phyloP scores from a whole-genome alignment of 345 rosid genomes.

The Brassica cretica region DNA sequence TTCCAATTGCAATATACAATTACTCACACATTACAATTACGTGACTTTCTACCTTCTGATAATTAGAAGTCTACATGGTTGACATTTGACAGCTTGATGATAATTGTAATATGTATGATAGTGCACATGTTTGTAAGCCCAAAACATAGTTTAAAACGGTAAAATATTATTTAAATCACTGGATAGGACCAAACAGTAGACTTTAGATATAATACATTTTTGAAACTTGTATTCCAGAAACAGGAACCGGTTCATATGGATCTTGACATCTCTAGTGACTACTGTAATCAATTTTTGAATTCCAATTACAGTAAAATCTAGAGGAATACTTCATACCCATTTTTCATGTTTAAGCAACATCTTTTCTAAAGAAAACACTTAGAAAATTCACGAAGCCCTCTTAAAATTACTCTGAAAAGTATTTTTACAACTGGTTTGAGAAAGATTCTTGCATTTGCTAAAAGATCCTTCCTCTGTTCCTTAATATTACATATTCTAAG shows the following conservation, averaged over 20 bases:
- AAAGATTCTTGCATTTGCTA: background rate
- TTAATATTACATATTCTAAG: no score
- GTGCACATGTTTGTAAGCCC: background rate
- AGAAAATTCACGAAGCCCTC: background rate
- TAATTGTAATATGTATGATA: background rate
- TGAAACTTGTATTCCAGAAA: background rate
- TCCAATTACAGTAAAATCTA: background rate
- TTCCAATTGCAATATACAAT: background rate
- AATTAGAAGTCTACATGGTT: background rate
- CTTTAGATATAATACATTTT: background rate
- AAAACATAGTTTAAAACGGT: background rate
- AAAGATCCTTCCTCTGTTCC: background rate
- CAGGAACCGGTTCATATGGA: conserved; percentile 1
- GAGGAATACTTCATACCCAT: background rate
- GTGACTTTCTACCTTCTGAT: background rate
- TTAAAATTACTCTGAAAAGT: background rate
- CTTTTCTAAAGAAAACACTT: background rate
- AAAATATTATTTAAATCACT: background rate
- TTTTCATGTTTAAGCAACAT: background rate
- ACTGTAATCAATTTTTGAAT: background rate
- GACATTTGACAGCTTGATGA: background rate
- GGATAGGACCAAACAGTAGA: background rate
- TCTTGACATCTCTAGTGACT: background rate
- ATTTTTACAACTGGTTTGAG: background rate
- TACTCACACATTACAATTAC: background rate